Evolutionary conservation across 441 rosid species (phyloP).

Genomic region (Populus tomentosa): DNA sequence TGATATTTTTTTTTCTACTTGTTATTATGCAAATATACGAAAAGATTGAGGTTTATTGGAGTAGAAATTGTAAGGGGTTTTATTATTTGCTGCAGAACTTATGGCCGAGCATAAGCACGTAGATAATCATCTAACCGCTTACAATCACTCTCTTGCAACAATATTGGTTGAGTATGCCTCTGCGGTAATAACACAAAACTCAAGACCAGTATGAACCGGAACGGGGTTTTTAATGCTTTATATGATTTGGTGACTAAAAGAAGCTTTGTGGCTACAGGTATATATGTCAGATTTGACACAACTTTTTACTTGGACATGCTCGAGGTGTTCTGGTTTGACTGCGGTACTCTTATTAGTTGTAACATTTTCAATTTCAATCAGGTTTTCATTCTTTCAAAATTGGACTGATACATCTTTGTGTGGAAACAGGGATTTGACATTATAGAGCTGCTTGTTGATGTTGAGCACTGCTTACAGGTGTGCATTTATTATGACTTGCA

Average conservation of each 20-base stretch:
- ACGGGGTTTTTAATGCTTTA: neutral
- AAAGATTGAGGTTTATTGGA: neutral
- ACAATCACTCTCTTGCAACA: constrained; percentile 76
- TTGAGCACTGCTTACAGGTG: constrained; percentile 87
- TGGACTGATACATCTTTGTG: constrained; percentile 14
- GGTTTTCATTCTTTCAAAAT: neutral
- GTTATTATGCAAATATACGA: neutral
- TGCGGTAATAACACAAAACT: constrained; percentile 41
- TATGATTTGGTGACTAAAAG: constrained; percentile 8
- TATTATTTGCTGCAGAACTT: constrained; percentile 40
- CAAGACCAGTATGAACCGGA: neutral
- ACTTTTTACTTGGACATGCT: constrained; percentile 83
- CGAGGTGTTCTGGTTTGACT: constrained; percentile 72
- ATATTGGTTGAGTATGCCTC: constrained; percentile 91
- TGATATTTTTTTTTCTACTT: neutral
- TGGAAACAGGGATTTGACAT: constrained; percentile 77
- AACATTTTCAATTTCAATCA: constrained; percentile 6
- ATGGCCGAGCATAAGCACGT: constrained; percentile 28
- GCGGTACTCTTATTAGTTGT: constrained; percentile 35
- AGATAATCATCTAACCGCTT: constrained; percentile 29
- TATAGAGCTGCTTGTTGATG: constrained; percentile 71
- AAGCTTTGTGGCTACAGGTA: constrained; percentile 47
- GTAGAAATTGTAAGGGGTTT: neutral
- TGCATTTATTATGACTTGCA: constrained; percentile 4
- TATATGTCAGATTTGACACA: constrained; percentile 74